Conservation (phyloP, 805 yeast species). For the Teunomyces pallodes region DNA sequence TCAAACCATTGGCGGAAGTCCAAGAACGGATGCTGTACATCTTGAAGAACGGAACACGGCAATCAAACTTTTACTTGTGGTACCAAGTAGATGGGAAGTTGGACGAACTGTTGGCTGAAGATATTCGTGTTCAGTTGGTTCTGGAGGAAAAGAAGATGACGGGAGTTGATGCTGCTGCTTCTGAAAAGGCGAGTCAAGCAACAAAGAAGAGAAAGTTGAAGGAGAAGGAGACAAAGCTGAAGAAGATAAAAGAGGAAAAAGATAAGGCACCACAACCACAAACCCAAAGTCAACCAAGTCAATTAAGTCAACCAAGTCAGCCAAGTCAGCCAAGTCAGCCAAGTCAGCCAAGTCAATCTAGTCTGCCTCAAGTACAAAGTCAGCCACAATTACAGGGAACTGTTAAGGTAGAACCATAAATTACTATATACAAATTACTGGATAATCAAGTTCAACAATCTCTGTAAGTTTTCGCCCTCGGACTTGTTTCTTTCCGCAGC, state of each 20-base stretch:
- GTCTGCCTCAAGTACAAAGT: not conserved
- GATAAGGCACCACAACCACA: not conserved
- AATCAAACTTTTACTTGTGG: constrained; percentile 71
- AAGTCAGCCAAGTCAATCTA: not conserved
- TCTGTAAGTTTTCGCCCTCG: constrained; percentile 23
- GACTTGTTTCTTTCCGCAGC: constrained; percentile 35
- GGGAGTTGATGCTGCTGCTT: constrained; percentile 25
- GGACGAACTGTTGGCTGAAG: constrained; percentile 66
- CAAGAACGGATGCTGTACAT: constrained; percentile 59
- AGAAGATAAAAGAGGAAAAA: constrained; percentile 12
- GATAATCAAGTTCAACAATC: constrained; percentile 24
- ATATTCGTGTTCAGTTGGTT: constrained; percentile 54
- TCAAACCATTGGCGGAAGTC: constrained; percentile 55
- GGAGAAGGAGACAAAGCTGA: constrained; percentile 21
- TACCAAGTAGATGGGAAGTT: constrained; percentile 75
- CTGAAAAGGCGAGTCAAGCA: constrained; percentile 9
- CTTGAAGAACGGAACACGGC: constrained; percentile 56
- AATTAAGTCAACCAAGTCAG: not conserved
- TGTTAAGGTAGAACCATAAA: not conserved
- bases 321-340: not conserved
- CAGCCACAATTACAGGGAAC: not conserved
- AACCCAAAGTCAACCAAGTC: not conserved
- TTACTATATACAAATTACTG: constrained; percentile 7
- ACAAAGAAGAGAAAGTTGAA: constrained; percentile 34
- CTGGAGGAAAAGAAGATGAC: constrained; percentile 50